A percentile compares a stretch with the other conserved stretches of the same genome.
Evolutionary conservation across 2,329 filamentous ascomycete species (phyloP).

Genomic region (Diaporthe vaccinii): DNA sequence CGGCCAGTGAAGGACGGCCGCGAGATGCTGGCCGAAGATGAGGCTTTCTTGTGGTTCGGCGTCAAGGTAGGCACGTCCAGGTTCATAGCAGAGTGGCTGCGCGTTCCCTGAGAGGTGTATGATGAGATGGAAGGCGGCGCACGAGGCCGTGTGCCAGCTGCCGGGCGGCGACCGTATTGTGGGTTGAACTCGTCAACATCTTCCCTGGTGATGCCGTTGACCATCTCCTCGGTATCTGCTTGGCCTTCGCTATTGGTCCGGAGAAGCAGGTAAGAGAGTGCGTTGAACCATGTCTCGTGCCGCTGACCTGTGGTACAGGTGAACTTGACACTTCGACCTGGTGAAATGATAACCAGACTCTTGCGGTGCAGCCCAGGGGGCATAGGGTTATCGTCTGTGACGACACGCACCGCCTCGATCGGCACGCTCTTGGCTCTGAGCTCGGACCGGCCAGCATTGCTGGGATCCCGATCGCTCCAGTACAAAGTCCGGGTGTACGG

Average conservation of each 20-base stretch:
- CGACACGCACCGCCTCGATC: constrained; percentile 92
- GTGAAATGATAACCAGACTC: constrained; percentile 90
- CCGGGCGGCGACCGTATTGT: constrained; percentile 57
- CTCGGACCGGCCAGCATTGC: constrained; percentile 81
- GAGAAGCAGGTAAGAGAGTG: constrained; percentile 90
- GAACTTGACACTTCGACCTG: constrained; percentile 90
- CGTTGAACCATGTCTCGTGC: constrained; percentile 99
- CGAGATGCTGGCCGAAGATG: constrained; percentile 37
- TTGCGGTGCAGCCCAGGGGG: constrained; percentile 95
- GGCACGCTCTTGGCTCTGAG: constrained; percentile 88
- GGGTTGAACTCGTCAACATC: constrained; percentile 88
- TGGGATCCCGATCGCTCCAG: constrained; percentile 94
- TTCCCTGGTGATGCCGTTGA: constrained; percentile 69
- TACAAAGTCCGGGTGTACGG: constrained; percentile 96
- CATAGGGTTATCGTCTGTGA: constrained; percentile 94
- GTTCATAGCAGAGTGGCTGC: constrained; percentile 70
- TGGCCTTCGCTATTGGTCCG: constrained; percentile 77
- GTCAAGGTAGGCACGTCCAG: constrained; percentile 70
- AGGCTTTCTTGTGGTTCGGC: constrained; percentile 58
- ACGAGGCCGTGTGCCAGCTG: constrained; percentile 63
- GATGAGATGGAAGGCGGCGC: constrained; percentile 80
- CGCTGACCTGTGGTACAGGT: constrained; percentile 93
- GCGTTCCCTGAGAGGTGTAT: constrained; percentile 80
- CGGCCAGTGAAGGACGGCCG: constrained; percentile 53
- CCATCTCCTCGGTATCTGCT: constrained; percentile 71